Conservation (phyloP, 495 filamentous ascomycete genomes). For the Tuber indicum region DNA sequence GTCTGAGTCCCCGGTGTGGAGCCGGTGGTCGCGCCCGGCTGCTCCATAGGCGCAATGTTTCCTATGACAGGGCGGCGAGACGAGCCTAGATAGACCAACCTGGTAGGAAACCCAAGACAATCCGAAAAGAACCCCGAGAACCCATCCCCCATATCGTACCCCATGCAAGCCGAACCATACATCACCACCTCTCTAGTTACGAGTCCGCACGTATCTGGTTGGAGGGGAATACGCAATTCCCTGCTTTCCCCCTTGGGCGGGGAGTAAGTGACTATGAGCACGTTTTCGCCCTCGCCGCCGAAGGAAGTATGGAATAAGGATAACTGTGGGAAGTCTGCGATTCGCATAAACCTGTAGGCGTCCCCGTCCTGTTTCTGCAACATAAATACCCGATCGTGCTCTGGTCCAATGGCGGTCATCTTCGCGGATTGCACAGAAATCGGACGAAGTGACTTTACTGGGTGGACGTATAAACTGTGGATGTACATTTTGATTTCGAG, state of each 20-base stretch:
- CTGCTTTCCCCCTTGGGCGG: slow-evolving; percentile 1
- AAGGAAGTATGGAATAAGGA: slow-evolving; percentile 25
- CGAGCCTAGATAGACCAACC: slow-evolving; percentile 28
- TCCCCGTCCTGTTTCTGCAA: slow-evolving; percentile 52
- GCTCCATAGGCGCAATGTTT: slow-evolving; percentile 15
- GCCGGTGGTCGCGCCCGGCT: not conserved
- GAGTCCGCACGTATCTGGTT: slow-evolving; percentile 13
- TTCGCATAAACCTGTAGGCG: slow-evolving; percentile 25
- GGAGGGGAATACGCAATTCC: slow-evolving; percentile 18
- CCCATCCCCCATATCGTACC: slow-evolving; percentile 19
- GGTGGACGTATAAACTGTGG: slow-evolving; percentile 64
- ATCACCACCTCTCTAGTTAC: slow-evolving; percentile 14
- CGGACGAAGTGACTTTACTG: slow-evolving; percentile 76
- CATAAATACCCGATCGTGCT: slow-evolving; percentile 73
- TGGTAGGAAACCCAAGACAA: slow-evolving; percentile 22
- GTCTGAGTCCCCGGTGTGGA: not conserved
- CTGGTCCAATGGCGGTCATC: slow-evolving; percentile 61
- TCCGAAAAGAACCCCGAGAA: slow-evolving; percentile 25
- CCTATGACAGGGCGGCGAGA: slow-evolving; percentile 22
- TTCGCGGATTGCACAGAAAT: slow-evolving; percentile 52
- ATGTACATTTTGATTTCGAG: slow-evolving; percentile 21
- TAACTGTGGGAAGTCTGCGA: slow-evolving; percentile 36
- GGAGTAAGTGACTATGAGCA: slow-evolving; percentile 7
- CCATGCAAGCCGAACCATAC: slow-evolving; percentile 24
- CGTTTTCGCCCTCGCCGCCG: not conserved